Evolutionary conservation across 2,329 filamentous ascomycete genomes (phyloP), one percentile per base, ranked within the genome.

Genomic region (Cladosporium phlei): DNA sequence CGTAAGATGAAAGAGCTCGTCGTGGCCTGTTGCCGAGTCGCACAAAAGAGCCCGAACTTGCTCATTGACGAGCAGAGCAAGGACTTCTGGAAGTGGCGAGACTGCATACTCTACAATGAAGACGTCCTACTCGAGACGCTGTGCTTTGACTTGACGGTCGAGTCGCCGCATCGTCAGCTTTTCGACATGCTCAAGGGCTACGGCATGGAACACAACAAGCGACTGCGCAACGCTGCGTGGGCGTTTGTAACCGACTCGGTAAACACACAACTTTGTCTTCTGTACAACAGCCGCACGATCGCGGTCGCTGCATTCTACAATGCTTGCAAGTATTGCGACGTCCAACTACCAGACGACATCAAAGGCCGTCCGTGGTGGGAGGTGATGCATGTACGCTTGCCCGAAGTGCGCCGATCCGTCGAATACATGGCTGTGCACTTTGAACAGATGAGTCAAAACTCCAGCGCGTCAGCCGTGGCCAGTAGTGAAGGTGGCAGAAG

Each of bases 81-180:
- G 62, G 93, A 98, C 63, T 98, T 93, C 65, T 98, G 93, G 93
- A 82, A 86, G 60, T 98, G 93, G 93, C 81, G 89, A 51, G 93
- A 98, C 63, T 93, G 85, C 49, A 95, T 98, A 48, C 73, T 97
- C 11, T 84, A 86, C 55, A 88, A 94, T 62, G 93, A 98, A 69
- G 93, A 97, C 64, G 74, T 91, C 33, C 85, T 98, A 71, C 77
- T 98, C 12, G 93, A 97, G 66, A 82, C 82, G 35, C 75, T 98
- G 14, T 97, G 90, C 50, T 98, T 98, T 66, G 93, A 98, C 64
- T 75, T 98, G 35, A 88, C 90, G 66, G 76, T 96, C 21, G 86
- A 94, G 55, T 87, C 89, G 50, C 91, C 93, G 0, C 93, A 97
- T 65, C 82, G 84, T 49, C 80, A 85, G 49, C 79, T 97, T 21